Conservation (phyloP, 1,284 basidiomycete species). For the Schizophyllum amplum region DNA sequence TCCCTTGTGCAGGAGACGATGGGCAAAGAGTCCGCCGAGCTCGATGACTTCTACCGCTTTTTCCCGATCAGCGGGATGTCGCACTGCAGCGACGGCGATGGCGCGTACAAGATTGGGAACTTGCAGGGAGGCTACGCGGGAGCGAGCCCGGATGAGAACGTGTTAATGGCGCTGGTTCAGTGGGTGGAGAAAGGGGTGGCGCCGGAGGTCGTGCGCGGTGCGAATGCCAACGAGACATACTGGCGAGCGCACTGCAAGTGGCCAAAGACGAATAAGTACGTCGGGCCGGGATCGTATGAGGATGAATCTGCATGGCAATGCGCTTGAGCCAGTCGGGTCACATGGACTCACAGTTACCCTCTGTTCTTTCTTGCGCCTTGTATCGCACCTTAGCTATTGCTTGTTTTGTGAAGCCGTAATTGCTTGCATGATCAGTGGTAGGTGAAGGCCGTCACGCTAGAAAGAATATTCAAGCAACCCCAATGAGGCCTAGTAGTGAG, state of each 20-base stretch:
- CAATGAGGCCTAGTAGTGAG: too few relatives aligned
- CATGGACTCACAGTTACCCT: too few relatives aligned
- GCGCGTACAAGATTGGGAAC: slow-evolving; percentile 10
- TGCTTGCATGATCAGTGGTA: too few relatives aligned
- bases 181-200: slow-evolving; percentile 15
- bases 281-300: slow-evolving; percentile 3
- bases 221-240: slow-evolving; percentile 7
- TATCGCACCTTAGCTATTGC: too few relatives aligned
- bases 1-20: slow-evolving; percentile 19
- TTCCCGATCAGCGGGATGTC: slow-evolving; percentile 34
- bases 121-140: background rate
- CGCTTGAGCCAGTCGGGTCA: too few relatives aligned
- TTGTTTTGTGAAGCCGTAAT: too few relatives aligned
- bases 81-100: slow-evolving; percentile 21
- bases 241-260: slow-evolving; percentile 11
- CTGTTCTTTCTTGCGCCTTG: too few relatives aligned
- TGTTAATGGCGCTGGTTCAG: slow-evolving; percentile 10
- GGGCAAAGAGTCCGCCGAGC: slow-evolving; percentile 7
- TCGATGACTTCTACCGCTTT: slow-evolving; percentile 30
- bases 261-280: slow-evolving; percentile 11
- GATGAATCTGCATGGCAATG: background rate
- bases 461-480: too few relatives aligned
- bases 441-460: too few relatives aligned
- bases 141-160: slow-evolving; percentile 5
- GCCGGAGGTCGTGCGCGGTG: slow-evolving; percentile 11